phyloP scores from a whole-genome alignment of 495 filamentous ascomycete species.

The Hypoxylon cercidicola region DNA sequence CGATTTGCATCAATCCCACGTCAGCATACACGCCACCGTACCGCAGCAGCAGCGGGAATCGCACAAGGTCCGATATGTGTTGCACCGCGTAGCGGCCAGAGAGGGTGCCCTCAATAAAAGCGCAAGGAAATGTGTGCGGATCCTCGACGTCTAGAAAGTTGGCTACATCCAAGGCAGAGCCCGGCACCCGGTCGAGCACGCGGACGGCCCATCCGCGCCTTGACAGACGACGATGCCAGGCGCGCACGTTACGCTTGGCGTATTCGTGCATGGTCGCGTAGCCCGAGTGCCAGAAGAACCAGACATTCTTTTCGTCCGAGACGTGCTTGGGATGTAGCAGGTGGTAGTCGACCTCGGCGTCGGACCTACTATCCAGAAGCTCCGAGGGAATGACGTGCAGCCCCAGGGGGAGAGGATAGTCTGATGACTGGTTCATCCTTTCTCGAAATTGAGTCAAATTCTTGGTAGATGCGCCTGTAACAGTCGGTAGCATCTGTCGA shows the following conservation, averaged over 20 bases:
- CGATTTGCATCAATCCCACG: constrained; percentile 65
- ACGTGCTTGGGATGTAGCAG: constrained; percentile 55
- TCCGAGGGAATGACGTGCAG: constrained; percentile 46
- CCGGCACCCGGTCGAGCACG: constrained; percentile 56
- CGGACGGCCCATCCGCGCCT: constrained; percentile 63
- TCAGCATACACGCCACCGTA: constrained; percentile 68
- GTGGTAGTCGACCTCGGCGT: constrained; percentile 57
- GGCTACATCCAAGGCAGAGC: constrained; percentile 58
- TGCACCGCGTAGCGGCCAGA: constrained; percentile 60
- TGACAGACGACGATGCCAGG: constrained; percentile 64
- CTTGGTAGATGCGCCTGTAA: background rate
- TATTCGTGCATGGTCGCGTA: constrained; percentile 60
- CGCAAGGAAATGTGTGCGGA: constrained; percentile 55
- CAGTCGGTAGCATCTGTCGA: background rate
- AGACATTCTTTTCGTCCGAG: constrained; percentile 61
- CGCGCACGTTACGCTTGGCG: constrained; percentile 64
- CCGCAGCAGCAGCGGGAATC: constrained; percentile 62
- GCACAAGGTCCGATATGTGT: constrained; percentile 66
- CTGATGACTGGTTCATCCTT: constrained; percentile 2
- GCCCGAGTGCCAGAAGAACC: constrained; percentile 67
- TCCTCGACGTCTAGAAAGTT: constrained; percentile 60
- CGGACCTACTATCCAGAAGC: constrained; percentile 56
- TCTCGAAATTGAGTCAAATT: background rate
- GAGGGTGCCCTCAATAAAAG: constrained; percentile 59
- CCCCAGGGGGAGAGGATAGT: constrained; percentile 48